These are phyloP conservation scores for Brachypodium distachyon DNA, from an alignment of 202 grass and related monocot species.

Conservation along the genomic window DNA sequence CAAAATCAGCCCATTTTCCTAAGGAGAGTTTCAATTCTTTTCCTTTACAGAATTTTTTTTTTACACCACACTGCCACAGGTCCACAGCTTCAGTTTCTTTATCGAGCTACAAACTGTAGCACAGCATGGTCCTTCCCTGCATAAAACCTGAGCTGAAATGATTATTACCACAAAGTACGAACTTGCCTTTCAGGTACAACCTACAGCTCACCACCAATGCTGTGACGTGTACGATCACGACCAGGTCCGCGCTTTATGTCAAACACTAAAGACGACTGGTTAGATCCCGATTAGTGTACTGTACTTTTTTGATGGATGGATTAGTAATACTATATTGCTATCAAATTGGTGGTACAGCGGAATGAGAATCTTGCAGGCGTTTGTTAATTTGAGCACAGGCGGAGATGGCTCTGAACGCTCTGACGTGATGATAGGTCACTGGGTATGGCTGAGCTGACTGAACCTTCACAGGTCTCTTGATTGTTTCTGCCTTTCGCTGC, in stretches of 20 bases:
- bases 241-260: no score
- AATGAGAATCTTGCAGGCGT: background rate
- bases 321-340: background rate
- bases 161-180: background rate
- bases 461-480: background rate
- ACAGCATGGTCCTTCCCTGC: background rate
- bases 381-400: background rate
- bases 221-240: background rate
- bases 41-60: no score
- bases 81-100: background rate
- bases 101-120: background rate
- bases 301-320: background rate
- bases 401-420: background rate
- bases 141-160: slow-evolving; percentile 2
- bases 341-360: background rate
- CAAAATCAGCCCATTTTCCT: no score
- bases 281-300: background rate
- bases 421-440: background rate
- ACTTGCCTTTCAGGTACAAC: background rate
- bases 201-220: background rate
- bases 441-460: background rate
- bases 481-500: background rate
- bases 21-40: no score
- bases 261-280: no score
- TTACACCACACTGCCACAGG: no score